A percentile compares a stretch with the other conserved stretches of the same genome.
These are phyloP conservation scores for Pythium vanterpoolii DNA, from an alignment of 352 stramenopile genomes.

Conservation along the genomic window DNA sequence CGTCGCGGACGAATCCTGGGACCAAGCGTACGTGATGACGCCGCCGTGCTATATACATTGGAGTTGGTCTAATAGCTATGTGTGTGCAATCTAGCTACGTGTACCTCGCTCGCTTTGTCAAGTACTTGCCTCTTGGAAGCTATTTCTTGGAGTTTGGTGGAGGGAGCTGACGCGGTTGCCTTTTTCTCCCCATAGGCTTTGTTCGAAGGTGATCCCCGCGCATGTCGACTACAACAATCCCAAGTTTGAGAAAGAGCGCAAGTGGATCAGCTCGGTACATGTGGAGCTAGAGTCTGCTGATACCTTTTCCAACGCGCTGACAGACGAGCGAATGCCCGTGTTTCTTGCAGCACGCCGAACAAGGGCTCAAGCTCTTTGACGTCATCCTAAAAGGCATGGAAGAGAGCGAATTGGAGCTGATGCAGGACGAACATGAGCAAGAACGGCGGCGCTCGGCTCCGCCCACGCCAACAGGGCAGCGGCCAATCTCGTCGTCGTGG, in stretches of 20 bases:
- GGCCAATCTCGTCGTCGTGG: conserved; percentile 1
- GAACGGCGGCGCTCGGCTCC: conserved; percentile 6
- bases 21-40: conserved; percentile 58
- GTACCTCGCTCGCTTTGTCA: conserved; percentile 78
- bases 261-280: conserved; percentile 61
- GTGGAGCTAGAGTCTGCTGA: not conserved
- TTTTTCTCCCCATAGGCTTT: conserved; percentile 37
- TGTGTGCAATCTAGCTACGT: conserved; percentile 56
- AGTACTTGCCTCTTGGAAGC: conserved; percentile 28
- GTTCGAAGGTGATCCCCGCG: conserved; percentile 60
- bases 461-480: not conserved
- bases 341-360: conserved; percentile 54
- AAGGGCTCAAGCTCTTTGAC: conserved; percentile 65
- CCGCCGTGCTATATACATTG: not conserved
- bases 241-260: conserved; percentile 53
- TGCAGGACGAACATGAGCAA: conserved; percentile 48
- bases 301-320: not conserved
- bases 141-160: not conserved
- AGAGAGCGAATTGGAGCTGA: conserved; percentile 51
- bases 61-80: not conserved
- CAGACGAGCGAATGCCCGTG: not conserved
- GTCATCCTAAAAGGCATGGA: conserved; percentile 81
- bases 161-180: not conserved
- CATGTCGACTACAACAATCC: conserved; percentile 61
- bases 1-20: conserved; percentile 50